Evolutionary conservation across 2,329 filamentous ascomycete species (phyloP), one percentile per base, ranked within the genome.

Genomic region (Paecilomyces sp.): DNA sequence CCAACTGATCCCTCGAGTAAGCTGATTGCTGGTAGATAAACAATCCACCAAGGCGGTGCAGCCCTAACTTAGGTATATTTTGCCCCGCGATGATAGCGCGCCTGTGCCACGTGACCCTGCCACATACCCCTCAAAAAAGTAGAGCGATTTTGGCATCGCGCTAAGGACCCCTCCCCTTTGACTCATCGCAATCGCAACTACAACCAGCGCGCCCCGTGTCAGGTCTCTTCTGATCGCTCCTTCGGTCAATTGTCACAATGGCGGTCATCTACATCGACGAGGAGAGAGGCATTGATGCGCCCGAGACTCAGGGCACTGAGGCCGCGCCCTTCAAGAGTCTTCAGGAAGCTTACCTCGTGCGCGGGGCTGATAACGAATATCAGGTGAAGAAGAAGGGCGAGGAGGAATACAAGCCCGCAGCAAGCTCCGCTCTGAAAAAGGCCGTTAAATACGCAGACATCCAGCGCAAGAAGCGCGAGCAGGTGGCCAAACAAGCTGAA

Each of bases 351-450:
- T 89, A 91, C 76, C 83, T 92, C 70, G 85, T 89, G 75, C 84
- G 88, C 75, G 79, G 85, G 66, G 82, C 83, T 62, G 77, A 63
- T 53, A 67, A 79, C 62, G 81, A 85, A 59, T 94, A 90, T 75
- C 80, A 88, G 64, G 86, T 83, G 55, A 85, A 88, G 72, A 88
- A 89, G 66, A 81, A 83, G 66, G 83, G 83, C 71, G 86, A 86
- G 63, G 89, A 91, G 68, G 81, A 83, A 64, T 96, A 88, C 89
- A 93, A 92, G 79, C 87, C 88, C 58, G 88, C 86, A 22, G 88
- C 89, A 62, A 95, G 94, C 80, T 89, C 88, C 61, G 91, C 90
- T 24, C 75, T 91, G 71, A 96, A 96, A 81, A 95, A 95, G 78
- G 89, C 88, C 3, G 85, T 85, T 79, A 87, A 86, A 74, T 86